Conservation (phyloP, 306 rosid genomes). For the Fragaria iinumae region DNA sequence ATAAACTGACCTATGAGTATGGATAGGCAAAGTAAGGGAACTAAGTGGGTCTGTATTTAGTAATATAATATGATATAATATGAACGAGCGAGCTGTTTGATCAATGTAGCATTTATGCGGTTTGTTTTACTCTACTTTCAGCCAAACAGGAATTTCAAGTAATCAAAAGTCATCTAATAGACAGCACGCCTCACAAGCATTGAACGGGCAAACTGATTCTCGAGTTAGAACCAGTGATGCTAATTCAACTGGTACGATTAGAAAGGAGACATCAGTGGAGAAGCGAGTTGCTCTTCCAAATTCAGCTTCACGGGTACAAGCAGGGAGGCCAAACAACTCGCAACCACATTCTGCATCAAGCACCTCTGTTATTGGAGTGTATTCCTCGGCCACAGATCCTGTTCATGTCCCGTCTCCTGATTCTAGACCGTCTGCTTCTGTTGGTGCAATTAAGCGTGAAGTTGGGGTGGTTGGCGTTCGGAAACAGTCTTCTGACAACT, state of each 20-base stretch:
- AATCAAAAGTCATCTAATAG: slow-evolving; percentile 55
- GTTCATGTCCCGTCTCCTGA: slow-evolving; percentile 99
- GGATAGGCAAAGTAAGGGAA: background rate
- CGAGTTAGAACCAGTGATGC: slow-evolving; percentile 40
- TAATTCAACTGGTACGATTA: slow-evolving; percentile 31
- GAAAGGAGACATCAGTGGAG: slow-evolving; percentile 48
- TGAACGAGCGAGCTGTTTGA: background rate
- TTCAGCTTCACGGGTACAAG: slow-evolving; percentile 43
- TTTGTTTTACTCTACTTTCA: slow-evolving; percentile 32
- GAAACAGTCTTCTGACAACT: slow-evolving; percentile 60
- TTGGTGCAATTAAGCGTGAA: slow-evolving; percentile 97
- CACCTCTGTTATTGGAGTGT: slow-evolving; percentile 80
- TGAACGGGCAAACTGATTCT: slow-evolving; percentile 53
- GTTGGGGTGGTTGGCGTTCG: slow-evolving; percentile 92
- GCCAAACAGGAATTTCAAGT: slow-evolving; percentile 45
- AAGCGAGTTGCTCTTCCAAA: slow-evolving; percentile 41
- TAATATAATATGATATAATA: background rate
- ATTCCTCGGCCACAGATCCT: slow-evolving; percentile 95
- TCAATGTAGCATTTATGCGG: slow-evolving; percentile 13
- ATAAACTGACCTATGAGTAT: background rate
- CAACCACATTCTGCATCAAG: slow-evolving; percentile 54
- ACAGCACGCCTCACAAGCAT: slow-evolving; percentile 45
- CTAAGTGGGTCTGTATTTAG: background rate
- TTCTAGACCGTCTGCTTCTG: slow-evolving; percentile 77
- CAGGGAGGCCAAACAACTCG: slow-evolving; percentile 46